phyloP scores from a whole-genome alignment of 208 protist genomes.

The Balamuthia mandrillaris region DNA sequence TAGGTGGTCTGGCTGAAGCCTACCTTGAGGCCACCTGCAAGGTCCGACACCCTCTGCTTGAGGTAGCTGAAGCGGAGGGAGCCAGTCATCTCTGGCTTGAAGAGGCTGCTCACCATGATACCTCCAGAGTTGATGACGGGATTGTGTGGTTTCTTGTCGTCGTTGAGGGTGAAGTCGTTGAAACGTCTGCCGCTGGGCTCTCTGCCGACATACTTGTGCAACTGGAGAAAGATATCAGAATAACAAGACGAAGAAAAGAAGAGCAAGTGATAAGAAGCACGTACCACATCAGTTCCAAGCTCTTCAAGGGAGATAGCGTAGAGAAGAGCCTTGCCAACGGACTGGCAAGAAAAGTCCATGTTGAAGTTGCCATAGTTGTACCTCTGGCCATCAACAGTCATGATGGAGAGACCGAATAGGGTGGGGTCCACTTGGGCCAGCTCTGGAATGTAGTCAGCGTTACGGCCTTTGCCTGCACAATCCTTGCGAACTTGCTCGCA shows the following conservation, averaged over 20 bases:
- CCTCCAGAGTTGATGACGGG: conserved; percentile 49
- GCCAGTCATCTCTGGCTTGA: conserved; percentile 16
- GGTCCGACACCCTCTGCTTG: conserved; percentile 16
- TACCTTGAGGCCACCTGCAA: conserved; percentile 3
- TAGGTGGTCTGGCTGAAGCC: conserved; percentile 59
- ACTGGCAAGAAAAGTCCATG: conserved; percentile 49
- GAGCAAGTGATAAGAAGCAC: neutral
- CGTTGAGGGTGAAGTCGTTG: conserved; percentile 2
- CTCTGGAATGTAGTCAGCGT: conserved; percentile 39
- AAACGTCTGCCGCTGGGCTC: conserved; percentile 37
- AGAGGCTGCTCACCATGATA: conserved; percentile 24
- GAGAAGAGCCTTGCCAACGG: conserved; percentile 45
- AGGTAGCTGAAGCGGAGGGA: neutral
- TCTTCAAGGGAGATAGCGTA: neutral
- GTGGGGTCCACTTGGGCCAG: conserved; percentile 48
- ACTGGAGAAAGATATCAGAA: neutral
- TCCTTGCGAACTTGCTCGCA: no score
- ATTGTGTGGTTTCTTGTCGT: conserved; percentile 38
- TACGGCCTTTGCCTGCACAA: no score
- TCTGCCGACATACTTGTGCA: neutral
- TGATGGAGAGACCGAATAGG: conserved; percentile 43
- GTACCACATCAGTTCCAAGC: neutral
- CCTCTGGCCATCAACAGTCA: conserved; percentile 49
- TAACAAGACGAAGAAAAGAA: neutral
- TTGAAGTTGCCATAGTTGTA: conserved; percentile 41